Evolutionary conservation across 306 rosid species (phyloP).

Genomic region (Pueraria montana): DNA sequence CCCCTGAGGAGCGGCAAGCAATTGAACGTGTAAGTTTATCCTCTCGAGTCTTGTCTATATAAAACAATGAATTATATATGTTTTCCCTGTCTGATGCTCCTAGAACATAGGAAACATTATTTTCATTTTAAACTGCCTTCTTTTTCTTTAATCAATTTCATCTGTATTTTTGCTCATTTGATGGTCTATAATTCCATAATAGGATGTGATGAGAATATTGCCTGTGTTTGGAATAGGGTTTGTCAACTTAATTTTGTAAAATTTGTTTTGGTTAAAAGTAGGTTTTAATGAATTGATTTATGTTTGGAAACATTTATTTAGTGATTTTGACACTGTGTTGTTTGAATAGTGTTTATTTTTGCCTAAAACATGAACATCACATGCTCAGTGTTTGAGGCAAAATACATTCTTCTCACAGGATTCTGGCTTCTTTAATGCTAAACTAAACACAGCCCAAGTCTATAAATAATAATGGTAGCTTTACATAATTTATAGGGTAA

Average conservation of each 20-base stretch:
- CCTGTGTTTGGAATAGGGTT: neutral
- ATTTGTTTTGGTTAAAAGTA: neutral
- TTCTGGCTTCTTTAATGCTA: neutral
- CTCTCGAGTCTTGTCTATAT: neutral
- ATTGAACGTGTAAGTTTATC: slow-evolving; percentile 80
- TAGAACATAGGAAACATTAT: too few relatives aligned
- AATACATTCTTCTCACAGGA: neutral
- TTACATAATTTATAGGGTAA: neutral
- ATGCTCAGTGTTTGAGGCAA: too few relatives aligned
- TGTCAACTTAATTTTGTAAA: neutral
- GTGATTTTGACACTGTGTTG: neutral
- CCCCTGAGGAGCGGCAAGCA: slow-evolving; percentile 92
- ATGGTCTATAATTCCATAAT: too few relatives aligned
- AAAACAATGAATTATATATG: neutral
- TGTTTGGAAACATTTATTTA: neutral
- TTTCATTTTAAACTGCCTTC: too few relatives aligned
- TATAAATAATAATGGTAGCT: too few relatives aligned
- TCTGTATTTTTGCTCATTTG: too few relatives aligned
- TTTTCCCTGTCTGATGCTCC: neutral
- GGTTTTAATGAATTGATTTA: neutral
- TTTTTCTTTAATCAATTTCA: too few relatives aligned
- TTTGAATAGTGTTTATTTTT: neutral
- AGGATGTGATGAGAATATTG: too few relatives aligned
- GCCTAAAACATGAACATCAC: too few relatives aligned
- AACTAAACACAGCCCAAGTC: neutral